phyloP scores from a whole-genome alignment of 108 stramenopile genomes.

The Fistulifera solaris region DNA sequence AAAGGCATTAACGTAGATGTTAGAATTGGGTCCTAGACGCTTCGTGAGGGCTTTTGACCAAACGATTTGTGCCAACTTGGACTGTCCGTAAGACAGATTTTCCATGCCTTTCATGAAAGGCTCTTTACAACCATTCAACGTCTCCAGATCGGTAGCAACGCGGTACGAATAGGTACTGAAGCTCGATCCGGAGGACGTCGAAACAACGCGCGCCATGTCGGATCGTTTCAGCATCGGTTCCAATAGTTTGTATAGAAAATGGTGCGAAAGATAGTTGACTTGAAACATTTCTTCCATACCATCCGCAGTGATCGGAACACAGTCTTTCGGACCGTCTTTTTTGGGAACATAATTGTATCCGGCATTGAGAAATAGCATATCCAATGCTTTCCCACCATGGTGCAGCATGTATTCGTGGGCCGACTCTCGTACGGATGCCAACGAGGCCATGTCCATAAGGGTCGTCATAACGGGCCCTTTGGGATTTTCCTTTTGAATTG shows the following conservation, averaged over 20 bases:
- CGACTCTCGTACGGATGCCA: conserved; percentile 27
- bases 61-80: conserved; percentile 43
- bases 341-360: conserved; percentile 16
- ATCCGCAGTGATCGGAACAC: conserved; percentile 14
- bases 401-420: conserved; percentile 15
- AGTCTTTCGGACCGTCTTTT: neutral
- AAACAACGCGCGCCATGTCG: conserved; percentile 28
- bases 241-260: conserved; percentile 39
- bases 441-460: conserved; percentile 36
- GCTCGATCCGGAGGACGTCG: conserved; percentile 33
- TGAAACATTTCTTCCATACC: conserved; percentile 42
- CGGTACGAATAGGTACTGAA: conserved; percentile 15
- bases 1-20: conserved; percentile 38
- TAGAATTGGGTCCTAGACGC: conserved; percentile 17
- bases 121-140: conserved; percentile 21
- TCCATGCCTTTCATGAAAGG: neutral
- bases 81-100: conserved; percentile 27
- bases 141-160: conserved; percentile 30
- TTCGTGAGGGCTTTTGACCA: conserved; percentile 38
- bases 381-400: conserved; percentile 16
- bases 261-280: conserved; percentile 44
- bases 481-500: conserved; percentile 13
- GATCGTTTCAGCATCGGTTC: conserved; percentile 19
- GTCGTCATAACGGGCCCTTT: conserved; percentile 19
- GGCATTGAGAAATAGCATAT: conserved; percentile 57